A percentile compares a stretch with the other conserved stretches of the same genome.
Evolutionary conservation across 805 yeast species (phyloP).

Genomic region (Ogataea paradorogensis): DNA sequence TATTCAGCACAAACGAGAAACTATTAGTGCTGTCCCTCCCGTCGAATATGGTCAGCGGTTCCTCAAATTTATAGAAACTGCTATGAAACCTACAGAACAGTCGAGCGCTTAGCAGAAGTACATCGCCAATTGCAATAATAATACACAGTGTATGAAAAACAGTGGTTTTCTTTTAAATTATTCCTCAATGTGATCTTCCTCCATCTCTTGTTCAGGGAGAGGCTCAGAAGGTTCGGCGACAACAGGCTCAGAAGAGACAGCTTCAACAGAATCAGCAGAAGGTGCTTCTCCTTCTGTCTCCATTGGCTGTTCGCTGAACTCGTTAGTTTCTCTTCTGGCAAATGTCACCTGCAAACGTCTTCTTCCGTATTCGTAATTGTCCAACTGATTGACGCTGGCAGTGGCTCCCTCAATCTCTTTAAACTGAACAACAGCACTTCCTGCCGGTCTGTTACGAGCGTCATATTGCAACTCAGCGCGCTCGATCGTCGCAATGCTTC

Average conservation of each 20-base stretch:
- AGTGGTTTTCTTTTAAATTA: conserved; percentile 3
- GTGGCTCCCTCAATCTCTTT: conserved; percentile 66
- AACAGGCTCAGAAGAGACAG: conserved; percentile 5
- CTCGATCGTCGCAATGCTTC: conserved; percentile 71
- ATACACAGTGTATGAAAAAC: conserved; percentile 9
- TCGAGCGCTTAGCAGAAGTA: conserved; percentile 7
- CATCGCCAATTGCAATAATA: conserved; percentile 9
- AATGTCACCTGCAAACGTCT: conserved; percentile 67
- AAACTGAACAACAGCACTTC: conserved; percentile 83
- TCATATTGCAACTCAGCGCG: conserved; percentile 73
- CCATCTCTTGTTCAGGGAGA: conserved; percentile 13
- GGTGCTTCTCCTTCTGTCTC: conserved; percentile 4
- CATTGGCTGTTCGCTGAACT: conserved; percentile 1
- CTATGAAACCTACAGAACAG: conserved; percentile 9
- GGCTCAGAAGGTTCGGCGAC: conserved; percentile 9
- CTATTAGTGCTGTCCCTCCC: conserved; percentile 89
- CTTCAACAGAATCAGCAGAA: conserved; percentile 3
- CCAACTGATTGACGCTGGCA: conserved; percentile 68
- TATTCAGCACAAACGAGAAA: conserved; percentile 60
- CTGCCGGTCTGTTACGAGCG: conserved; percentile 65
- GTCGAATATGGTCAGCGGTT: conserved; percentile 87
- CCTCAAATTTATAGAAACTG: conserved; percentile 54
- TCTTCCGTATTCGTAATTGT: conserved; percentile 82
- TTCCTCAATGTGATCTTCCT: conserved; percentile 14
- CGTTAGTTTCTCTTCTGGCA: conserved; percentile 41